Percentiles rank a stretch among this genome's conserved stretches.
phyloP scores from a whole-genome alignment of 164 flowering plant genomes.

The Stephania yunnanensis region DNA sequence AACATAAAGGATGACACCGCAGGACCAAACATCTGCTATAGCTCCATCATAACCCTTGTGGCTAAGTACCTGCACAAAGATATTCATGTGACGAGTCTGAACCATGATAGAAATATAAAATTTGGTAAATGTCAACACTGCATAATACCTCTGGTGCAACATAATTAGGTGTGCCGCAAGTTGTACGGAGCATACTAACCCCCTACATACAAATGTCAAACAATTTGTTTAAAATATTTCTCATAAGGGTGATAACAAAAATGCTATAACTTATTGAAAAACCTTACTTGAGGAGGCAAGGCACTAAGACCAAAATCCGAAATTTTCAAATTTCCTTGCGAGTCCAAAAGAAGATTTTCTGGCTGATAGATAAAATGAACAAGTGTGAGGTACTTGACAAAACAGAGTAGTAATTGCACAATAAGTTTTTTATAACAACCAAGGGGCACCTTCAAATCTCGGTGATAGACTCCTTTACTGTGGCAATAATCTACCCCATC shows the following conservation, averaged over 20 bases:
- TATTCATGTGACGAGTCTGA: slow-evolving; percentile 7
- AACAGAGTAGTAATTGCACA: slow-evolving; percentile 4
- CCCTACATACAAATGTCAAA: slow-evolving; percentile 49
- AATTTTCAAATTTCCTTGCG: slow-evolving; percentile 83
- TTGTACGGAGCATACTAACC: slow-evolving; percentile 74
- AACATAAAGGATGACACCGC: slow-evolving; percentile 97
- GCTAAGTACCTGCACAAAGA: slow-evolving; percentile 64
- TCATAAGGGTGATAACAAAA: slow-evolving; percentile 4
- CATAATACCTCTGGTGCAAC: slow-evolving; percentile 94
- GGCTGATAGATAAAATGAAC: slow-evolving; percentile 47
- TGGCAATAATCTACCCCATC: slow-evolving; percentile 98
- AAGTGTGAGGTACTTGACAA: slow-evolving; percentile 14
- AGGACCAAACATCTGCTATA: slow-evolving; percentile 93
- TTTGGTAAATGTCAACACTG: not conserved
- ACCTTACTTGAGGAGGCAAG: slow-evolving; percentile 63
- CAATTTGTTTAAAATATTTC: not conserved
- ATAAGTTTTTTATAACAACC: slow-evolving; percentile 12
- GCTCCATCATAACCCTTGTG: slow-evolving; percentile 97
- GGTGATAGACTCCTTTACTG: slow-evolving; percentile 93
- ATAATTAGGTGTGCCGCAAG: slow-evolving; percentile 99
- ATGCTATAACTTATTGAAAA: not conserved
- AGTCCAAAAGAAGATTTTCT: slow-evolving; percentile 94
- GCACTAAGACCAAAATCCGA: slow-evolving; percentile 99
- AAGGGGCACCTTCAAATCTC: slow-evolving; percentile 82
- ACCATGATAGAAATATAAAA: slow-evolving; percentile 3